Evolutionary conservation across 2,329 filamentous ascomycete genomes (phyloP).

Genomic region (Nigrospora osmanthi): DNA sequence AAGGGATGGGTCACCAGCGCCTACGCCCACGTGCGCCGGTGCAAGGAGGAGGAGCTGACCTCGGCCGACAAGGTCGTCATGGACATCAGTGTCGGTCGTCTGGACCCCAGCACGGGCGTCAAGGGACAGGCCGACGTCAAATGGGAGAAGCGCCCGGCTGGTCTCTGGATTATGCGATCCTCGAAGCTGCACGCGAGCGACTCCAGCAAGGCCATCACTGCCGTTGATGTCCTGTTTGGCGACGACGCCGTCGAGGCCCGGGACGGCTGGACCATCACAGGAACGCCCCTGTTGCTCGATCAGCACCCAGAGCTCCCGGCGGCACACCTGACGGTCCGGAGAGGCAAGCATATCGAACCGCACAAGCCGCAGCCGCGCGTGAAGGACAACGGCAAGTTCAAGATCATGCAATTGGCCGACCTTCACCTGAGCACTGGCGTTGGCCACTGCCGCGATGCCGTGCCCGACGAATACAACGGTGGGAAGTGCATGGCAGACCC

Average conservation of each 20-base stretch:
- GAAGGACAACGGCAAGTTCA: slow-evolving; percentile 85
- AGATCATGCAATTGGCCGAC: slow-evolving; percentile 95
- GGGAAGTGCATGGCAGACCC: slow-evolving; percentile 86
- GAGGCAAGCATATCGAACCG: slow-evolving; percentile 56
- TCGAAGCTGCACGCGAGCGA: slow-evolving; percentile 67
- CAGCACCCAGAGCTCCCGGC: slow-evolving; percentile 53
- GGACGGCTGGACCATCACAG: slow-evolving; percentile 73
- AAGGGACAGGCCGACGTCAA: slow-evolving; percentile 47
- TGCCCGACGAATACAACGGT: slow-evolving; percentile 63
- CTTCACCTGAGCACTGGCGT: slow-evolving; percentile 87
- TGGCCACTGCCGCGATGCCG: slow-evolving; percentile 77
- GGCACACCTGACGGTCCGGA: slow-evolving; percentile 69
- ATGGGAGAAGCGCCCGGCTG: slow-evolving; percentile 73
- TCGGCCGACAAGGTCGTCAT: slow-evolving; percentile 71
- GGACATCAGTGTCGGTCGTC: slow-evolving; percentile 66
- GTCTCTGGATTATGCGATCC: slow-evolving; percentile 76
- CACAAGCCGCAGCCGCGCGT: slow-evolving; percentile 71
- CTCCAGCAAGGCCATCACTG: slow-evolving; percentile 66
- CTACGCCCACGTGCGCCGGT: slow-evolving; percentile 75
- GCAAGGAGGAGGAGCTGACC: slow-evolving; percentile 76
- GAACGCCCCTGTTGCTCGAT: slow-evolving; percentile 66
- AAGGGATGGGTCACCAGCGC: slow-evolving; percentile 67
- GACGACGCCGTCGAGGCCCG: slow-evolving; percentile 87
- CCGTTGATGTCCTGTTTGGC: slow-evolving; percentile 80
- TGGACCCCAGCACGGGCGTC: slow-evolving; percentile 57